Conservation (phyloP, 306 rosid species). For the Cicer pinnatifidum region DNA sequence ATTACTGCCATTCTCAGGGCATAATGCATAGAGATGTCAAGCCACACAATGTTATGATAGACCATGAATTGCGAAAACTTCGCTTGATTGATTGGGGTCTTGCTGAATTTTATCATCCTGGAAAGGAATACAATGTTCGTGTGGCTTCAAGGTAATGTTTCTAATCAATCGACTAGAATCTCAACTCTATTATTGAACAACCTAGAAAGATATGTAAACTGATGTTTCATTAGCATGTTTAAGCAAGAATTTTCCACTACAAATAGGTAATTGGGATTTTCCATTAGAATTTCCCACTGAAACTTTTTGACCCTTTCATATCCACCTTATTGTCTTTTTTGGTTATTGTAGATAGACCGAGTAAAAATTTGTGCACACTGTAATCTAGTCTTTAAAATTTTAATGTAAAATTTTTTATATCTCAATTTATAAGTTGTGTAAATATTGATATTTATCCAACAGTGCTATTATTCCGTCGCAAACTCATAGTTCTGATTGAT, state of each 20-base stretch:
- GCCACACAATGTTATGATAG: slow-evolving; percentile 95
- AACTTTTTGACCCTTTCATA: too few relatives aligned
- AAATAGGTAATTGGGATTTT: background rate
- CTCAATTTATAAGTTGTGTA: too few relatives aligned
- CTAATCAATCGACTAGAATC: background rate
- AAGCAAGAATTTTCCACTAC: slow-evolving; percentile 5
- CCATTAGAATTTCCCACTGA: too few relatives aligned
- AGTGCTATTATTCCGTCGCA: too few relatives aligned
- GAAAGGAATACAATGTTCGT: slow-evolving; percentile 88
- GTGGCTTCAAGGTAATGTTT: slow-evolving; percentile 80
- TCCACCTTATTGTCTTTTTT: too few relatives aligned
- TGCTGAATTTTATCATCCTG: slow-evolving; percentile 91
- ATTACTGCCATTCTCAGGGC: slow-evolving; percentile 92
- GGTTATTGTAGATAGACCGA: too few relatives aligned
- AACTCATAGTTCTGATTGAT: too few relatives aligned
- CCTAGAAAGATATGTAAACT: slow-evolving; percentile 16
- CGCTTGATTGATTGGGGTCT: slow-evolving; percentile 96
- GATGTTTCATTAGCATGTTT: slow-evolving; percentile 24
- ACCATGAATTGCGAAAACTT: slow-evolving; percentile 85
- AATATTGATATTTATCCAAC: too few relatives aligned
- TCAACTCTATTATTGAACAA: slow-evolving; percentile 19
- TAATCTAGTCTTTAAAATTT: too few relatives aligned
- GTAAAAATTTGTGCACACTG: too few relatives aligned
- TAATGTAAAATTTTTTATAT: too few relatives aligned
- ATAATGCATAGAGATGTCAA: slow-evolving; percentile 93